phyloP scores from a whole-genome alignment of 1,284 basidiomycete genomes.

The Cutaneotrichosporon sp. region DNA sequence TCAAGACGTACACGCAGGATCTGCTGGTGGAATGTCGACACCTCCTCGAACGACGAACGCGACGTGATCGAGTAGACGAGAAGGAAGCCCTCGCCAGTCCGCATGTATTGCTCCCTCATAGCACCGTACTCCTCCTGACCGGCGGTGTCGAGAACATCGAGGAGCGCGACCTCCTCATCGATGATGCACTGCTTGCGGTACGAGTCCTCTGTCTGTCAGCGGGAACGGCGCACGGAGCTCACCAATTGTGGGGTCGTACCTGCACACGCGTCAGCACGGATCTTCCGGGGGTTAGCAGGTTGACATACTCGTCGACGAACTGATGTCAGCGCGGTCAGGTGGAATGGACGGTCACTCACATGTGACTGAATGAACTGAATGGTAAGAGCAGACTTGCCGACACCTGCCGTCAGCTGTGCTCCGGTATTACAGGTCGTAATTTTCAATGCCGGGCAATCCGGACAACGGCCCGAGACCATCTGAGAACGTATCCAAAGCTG shows the following conservation, averaged over 20 bases:
- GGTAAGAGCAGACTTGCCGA: slow-evolving; percentile 87
- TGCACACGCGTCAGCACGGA: slow-evolving; percentile 9
- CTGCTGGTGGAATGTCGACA: slow-evolving; percentile 92
- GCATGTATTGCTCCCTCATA: slow-evolving; percentile 50
- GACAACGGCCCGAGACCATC: too few relatives aligned
- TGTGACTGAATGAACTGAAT: slow-evolving; percentile 89
- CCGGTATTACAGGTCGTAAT: too few relatives aligned
- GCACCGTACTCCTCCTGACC: slow-evolving; percentile 96
- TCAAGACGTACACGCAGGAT: slow-evolving; percentile 56
- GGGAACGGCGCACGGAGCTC: slow-evolving; percentile 18
- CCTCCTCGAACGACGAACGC: slow-evolving; percentile 90
- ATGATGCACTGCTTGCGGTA: slow-evolving; percentile 95
- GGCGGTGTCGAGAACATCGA: slow-evolving; percentile 97
- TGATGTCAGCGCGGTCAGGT: slow-evolving; percentile 51
- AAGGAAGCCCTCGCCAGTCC: slow-evolving; percentile 87
- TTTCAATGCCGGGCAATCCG: too few relatives aligned
- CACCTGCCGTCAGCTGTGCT: slow-evolving; percentile 59
- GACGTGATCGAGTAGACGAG: slow-evolving; percentile 96
- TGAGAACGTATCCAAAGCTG: too few relatives aligned
- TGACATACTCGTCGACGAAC: slow-evolving; percentile 78
- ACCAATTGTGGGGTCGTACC: slow-evolving; percentile 90
- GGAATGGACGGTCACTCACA: slow-evolving; percentile 33
- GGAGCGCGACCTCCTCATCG: slow-evolving; percentile 93
- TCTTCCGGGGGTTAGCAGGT: not conserved
- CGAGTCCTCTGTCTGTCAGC: slow-evolving; percentile 60